phyloP scores from a whole-genome alignment of 495 filamentous ascomycete genomes.

The Aspergillus panamensis region DNA sequence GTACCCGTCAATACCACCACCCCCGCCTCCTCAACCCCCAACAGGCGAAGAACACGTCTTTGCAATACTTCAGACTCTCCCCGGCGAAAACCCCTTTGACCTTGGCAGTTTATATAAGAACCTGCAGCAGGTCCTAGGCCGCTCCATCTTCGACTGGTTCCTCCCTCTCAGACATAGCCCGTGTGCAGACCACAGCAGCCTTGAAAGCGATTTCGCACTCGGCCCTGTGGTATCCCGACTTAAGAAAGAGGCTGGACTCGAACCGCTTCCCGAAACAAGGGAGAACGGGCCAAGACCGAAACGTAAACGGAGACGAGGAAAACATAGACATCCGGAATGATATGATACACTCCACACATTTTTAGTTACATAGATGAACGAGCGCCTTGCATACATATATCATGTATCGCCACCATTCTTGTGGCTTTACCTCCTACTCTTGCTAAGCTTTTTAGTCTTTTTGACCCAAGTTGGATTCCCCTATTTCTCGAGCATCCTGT shows the following conservation, averaged over 20 bases:
- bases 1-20: slow-evolving; percentile 3
- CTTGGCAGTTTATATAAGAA: slow-evolving; percentile 60
- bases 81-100: slow-evolving; percentile 78
- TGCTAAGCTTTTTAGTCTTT: no score
- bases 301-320: slow-evolving; percentile 15
- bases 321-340: slow-evolving; percentile 11
- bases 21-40: background rate
- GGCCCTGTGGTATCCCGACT: slow-evolving; percentile 52
- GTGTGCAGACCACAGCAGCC: slow-evolving; percentile 49
- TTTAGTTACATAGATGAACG: background rate
- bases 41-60: slow-evolving; percentile 56
- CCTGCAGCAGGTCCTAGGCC: slow-evolving; percentile 71
- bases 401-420: no score
- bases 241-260: slow-evolving; percentile 46
- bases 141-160: slow-evolving; percentile 66
- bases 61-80: slow-evolving; percentile 67
- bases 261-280: slow-evolving; percentile 1
- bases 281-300: slow-evolving; percentile 4
- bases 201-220: slow-evolving; percentile 44
- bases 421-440: no score
- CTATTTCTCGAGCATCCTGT: no score
- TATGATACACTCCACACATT: background rate
- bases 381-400: background rate
- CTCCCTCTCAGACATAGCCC: slow-evolving; percentile 67
- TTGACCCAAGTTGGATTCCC: no score